These are phyloP conservation scores for Candida caryicola DNA, from an alignment of 805 yeast genomes.

Conservation along the genomic window DNA sequence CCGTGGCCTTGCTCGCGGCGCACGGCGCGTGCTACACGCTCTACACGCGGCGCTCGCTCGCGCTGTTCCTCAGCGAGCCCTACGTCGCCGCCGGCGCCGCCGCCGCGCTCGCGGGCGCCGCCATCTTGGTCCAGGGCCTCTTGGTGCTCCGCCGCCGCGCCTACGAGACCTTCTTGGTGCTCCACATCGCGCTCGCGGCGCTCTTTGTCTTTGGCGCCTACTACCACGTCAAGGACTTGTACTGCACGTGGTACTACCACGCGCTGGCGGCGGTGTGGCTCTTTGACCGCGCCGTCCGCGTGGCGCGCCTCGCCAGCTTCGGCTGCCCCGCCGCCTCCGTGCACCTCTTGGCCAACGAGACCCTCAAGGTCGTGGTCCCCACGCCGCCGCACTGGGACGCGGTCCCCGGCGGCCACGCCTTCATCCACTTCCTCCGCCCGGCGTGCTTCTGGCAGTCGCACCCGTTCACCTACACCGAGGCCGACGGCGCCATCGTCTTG, in stretches of 20 bases:
- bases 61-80: conserved; percentile 11
- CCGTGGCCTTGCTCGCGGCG: conserved; percentile 38
- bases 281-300: conserved; percentile 20
- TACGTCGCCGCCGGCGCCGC: conserved; percentile 22
- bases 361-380: conserved; percentile 22
- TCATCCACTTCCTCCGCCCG: conserved; percentile 24
- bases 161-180: conserved; percentile 22
- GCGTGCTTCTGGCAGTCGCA: conserved; percentile 32
- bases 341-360: conserved; percentile 21
- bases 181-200: conserved; percentile 22
- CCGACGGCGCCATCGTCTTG: conserved; percentile 17
- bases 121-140: conserved; percentile 19
- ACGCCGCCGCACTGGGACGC: conserved; percentile 23
- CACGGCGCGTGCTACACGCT: conserved; percentile 29
- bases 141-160: conserved; percentile 18
- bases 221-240: conserved; percentile 11
- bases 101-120: conserved; percentile 14
- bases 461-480: conserved; percentile 25
- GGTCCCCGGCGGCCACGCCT: conserved; percentile 24
- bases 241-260: conserved; percentile 15
- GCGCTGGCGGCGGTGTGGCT: conserved; percentile 22
- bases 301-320: conserved; percentile 19
- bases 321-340: conserved; percentile 24
- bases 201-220: conserved; percentile 21
- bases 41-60: conserved; percentile 7